A percentile compares a stretch with the other conserved stretches of the same genome.
phyloP scores from a whole-genome alignment of 2,329 filamentous ascomycete genomes.

The Anisogramma anomala region DNA sequence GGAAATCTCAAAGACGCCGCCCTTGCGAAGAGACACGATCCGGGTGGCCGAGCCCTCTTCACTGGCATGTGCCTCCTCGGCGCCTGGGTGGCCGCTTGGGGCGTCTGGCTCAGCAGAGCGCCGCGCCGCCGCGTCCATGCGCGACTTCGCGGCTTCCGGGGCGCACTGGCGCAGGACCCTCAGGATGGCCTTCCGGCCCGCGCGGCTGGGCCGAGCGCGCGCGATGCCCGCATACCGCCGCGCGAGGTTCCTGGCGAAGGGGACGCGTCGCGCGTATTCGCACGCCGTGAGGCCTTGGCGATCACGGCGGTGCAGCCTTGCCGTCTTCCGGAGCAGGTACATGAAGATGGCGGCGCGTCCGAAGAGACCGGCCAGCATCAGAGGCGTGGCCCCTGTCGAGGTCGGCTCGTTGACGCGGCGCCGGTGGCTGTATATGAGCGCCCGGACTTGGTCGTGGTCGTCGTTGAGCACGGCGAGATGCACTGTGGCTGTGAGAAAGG shows the following conservation, averaged over 20 bases:
- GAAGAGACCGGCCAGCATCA: constrained; percentile 1
- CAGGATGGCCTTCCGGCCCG: background rate
- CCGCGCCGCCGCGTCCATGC: no score
- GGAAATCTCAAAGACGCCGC: background rate
- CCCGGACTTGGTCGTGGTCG: background rate
- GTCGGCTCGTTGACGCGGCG: background rate
- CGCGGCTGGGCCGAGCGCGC: background rate
- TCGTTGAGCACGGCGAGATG: background rate
- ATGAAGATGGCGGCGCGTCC: background rate
- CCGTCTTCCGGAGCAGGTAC: background rate
- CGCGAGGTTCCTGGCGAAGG: no score
- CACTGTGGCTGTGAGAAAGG: no score
- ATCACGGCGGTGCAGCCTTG: no score
- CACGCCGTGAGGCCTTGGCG: background rate
- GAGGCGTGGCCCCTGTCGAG: background rate
- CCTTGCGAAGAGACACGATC: background rate
- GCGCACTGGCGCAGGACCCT: background rate
- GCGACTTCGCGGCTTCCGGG: background rate
- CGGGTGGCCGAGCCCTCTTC: no score
- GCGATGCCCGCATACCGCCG: no score
- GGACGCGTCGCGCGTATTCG: no score
- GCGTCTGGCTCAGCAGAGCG: no score
- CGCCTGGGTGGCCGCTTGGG: no score
- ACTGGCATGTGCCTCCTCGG: no score
- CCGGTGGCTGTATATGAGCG: background rate